Evolutionary conservation across 345 rosid genomes (phyloP).

Genomic region (Salix brachista): DNA sequence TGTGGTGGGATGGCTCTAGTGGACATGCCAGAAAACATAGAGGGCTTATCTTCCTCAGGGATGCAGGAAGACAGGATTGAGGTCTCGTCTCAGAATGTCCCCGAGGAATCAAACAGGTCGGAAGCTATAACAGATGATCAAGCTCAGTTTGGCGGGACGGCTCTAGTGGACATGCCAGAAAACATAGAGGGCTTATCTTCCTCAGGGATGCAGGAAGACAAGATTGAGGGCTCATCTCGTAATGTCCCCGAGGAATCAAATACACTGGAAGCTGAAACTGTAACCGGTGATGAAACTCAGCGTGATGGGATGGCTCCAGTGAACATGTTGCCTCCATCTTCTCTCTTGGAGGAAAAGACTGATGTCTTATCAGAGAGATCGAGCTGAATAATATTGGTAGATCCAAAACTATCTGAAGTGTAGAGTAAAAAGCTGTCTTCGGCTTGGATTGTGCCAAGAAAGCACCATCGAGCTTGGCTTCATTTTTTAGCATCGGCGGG

Average conservation of each 20-base stretch:
- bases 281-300: background rate
- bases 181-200: background rate
- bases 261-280: background rate
- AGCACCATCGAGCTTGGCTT: background rate
- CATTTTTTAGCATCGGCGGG: background rate
- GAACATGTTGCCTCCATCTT: background rate
- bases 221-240: background rate
- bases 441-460: background rate
- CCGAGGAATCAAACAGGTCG: background rate
- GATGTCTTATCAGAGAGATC: conserved; percentile 2
- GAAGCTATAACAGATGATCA: background rate
- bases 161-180: too few relatives aligned
- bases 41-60: background rate
- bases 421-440: background rate
- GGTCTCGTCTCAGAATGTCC: background rate
- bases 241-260: background rate
- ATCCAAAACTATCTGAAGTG: conserved; percentile 7
- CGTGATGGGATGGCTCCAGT: background rate
- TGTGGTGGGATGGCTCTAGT: too few relatives aligned
- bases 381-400: background rate
- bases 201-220: background rate
- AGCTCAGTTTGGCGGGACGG: too few relatives aligned
- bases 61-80: too few relatives aligned
- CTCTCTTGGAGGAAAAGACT: background rate
- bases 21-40: too few relatives aligned